Conservation (phyloP, 768 basidiomycete species). For the Lactarius sanguifluus region DNA sequence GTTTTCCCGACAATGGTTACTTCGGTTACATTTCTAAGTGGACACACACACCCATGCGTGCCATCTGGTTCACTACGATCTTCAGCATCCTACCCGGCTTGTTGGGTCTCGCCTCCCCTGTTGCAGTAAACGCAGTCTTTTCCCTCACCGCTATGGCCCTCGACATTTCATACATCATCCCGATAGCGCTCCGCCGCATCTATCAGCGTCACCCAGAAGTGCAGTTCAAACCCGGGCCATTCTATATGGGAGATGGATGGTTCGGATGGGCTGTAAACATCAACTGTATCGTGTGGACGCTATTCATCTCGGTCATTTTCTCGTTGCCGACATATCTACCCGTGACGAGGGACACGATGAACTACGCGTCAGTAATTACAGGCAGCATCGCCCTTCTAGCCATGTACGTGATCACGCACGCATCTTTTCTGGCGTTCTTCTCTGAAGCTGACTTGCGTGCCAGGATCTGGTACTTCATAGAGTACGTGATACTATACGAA, state of each 20-base stretch:
- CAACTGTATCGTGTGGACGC: slow-evolving; percentile 67
- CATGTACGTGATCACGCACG: slow-evolving; percentile 28
- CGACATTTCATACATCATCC: slow-evolving; percentile 80
- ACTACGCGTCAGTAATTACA: slow-evolving; percentile 66
- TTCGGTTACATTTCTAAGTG: slow-evolving; percentile 63
- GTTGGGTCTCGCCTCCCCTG: slow-evolving; percentile 71
- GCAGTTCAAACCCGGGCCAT: slow-evolving; percentile 80
- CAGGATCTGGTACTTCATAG: slow-evolving; percentile 33
- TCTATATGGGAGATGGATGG: slow-evolving; percentile 74
- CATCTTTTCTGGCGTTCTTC: background rate
- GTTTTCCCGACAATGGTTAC: slow-evolving; percentile 74
- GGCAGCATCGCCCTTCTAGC: slow-evolving; percentile 38
- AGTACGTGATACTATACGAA: slow-evolving; percentile 20
- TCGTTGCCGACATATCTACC: slow-evolving; percentile 68
- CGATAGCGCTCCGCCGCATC: slow-evolving; percentile 69
- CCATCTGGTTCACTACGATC: slow-evolving; percentile 72
- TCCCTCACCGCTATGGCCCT: slow-evolving; percentile 76
- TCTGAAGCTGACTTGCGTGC: background rate
- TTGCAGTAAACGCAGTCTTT: slow-evolving; percentile 81
- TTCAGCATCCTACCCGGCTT: slow-evolving; percentile 69
- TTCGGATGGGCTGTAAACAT: slow-evolving; percentile 62
- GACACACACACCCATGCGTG: slow-evolving; percentile 74
- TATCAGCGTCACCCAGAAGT: slow-evolving; percentile 78
- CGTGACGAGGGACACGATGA: slow-evolving; percentile 72
- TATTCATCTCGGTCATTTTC: slow-evolving; percentile 70